Evolutionary conservation across 2,329 filamentous ascomycete genomes (phyloP), one percentile per base, ranked within the genome.

Genomic region (Pseudogymnoascus sp.): DNA sequence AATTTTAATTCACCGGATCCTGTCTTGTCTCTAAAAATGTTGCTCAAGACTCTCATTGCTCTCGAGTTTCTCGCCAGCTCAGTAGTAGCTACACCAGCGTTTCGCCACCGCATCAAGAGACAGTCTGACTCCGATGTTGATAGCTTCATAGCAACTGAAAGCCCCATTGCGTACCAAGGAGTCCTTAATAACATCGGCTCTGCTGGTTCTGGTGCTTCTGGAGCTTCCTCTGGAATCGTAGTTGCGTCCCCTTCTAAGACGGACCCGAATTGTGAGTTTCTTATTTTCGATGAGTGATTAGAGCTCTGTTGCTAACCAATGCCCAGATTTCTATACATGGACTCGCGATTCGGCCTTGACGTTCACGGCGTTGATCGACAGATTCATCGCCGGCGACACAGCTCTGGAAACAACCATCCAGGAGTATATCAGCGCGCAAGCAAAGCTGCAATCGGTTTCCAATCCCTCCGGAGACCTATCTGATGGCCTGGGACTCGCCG

Each of bases 251-350:
- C 84, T 2, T 80, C 78, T 63, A 80, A 73, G 37, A 65, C 66
- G 12, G 74, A 81, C 60, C 84, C 83, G 3, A 76, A 85, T 66
- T 86, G 82, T 85, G 72, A 74, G 47, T 54, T 0, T 54, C 30
- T 32, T 32, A 3, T 5, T 14, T 12, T n/a, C 22, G 22, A 28
- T 20, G 11, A 47, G 9, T 28, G 18, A 28, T 30, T 54, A n/a
- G 12, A 1, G 11, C n/a, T 54, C 47, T 14, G 9, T 54, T 54
- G 9, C 47, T 54, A 32, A 54, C 12, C 4, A 30, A 54, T 32
- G 12, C 25, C 4, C 9, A 90, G 87, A 92, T 72, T 91, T 81
- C 70, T 92, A 85, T 69, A 90, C 87, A 0, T 93, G 89, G 89
- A 90, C 86, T 1, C 78, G 89, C 68, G 89, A 93, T 71, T 81